Evolutionary conservation across 345 rosid species (phyloP), one percentile per base, ranked within the genome.

Genomic region (Syzygium aqueum): DNA sequence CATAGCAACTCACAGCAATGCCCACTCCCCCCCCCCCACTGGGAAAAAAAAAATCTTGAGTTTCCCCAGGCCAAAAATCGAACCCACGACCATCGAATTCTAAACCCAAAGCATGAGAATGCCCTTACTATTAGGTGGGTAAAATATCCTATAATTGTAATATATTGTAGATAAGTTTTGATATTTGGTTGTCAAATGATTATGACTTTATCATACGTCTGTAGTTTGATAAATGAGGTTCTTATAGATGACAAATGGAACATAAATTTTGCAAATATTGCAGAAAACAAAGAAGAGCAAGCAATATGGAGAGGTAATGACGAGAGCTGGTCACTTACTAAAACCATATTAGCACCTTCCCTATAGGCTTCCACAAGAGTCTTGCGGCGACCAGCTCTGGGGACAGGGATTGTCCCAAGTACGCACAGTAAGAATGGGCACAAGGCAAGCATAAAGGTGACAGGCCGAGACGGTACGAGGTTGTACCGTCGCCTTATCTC

Each of bases 1-100:
- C 59, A 54, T 1, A 22, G 5, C 59, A 21, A 4, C 11, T 25
- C 8, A 21, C 11, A 8, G 21, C 57, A 53, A 2, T 11, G 15
- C 16, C 5, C 53, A 13, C 22, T 2, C 3, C 54, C 54, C 7
- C 8, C 25, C 6, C 11, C 22, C 7, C 43, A 5, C 43, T 6
- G 1, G 1, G 4, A 40, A 40, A 40, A 40, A 40, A 40, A 40
- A 54, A 3, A 54, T 54, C 59, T 54, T 21, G 3, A 22, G 46
- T 43, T 8, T 54, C 0, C 10, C 27, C 0, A 11, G 27, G 11
- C 1, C 1, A 54, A 53, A 21, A 54, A 22, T 8, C 0, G 5
- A 59, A 0, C 8, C 30, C 1, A 59, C 12, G 12, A 25, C 67
- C 30, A 27, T 23, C 3, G 17, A 17, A 13, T 27, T n/a, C 16